Evolutionary conservation across 2,329 filamentous ascomycete genomes (phyloP).

Genomic region (Ophiosphaerella korrae): DNA sequence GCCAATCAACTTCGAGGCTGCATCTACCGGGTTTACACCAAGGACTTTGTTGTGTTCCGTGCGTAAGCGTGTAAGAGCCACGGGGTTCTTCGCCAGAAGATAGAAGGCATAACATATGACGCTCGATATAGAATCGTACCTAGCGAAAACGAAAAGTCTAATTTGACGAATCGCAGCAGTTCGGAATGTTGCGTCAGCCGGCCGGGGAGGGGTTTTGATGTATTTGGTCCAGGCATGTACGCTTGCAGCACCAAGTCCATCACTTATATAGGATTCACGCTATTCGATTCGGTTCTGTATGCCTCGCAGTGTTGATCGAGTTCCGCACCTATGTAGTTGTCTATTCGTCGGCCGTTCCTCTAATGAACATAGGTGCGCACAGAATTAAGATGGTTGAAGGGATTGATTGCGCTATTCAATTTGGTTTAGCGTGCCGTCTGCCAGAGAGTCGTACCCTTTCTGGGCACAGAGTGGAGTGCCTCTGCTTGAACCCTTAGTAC

Average conservation of each 20-base stretch:
- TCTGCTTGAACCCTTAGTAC: background rate
- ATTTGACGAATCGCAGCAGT: constrained; percentile 9
- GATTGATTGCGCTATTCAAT: constrained; percentile 17
- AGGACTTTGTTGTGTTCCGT: constrained; percentile 34
- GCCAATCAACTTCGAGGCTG: constrained; percentile 10
- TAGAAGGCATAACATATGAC: constrained; percentile 31
- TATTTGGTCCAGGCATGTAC: background rate
- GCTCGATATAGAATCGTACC: constrained; percentile 36
- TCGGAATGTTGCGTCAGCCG: constrained; percentile 14
- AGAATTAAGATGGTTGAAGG: constrained; percentile 12
- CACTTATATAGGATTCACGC: constrained; percentile 9
- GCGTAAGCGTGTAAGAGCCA: constrained; percentile 17
- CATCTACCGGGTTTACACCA: constrained; percentile 9
- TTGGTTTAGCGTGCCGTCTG: constrained; percentile 7
- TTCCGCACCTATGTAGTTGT: constrained; percentile 17
- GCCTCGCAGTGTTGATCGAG: constrained; percentile 18
- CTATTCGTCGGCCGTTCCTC: constrained; percentile 16
- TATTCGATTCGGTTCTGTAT: constrained; percentile 2
- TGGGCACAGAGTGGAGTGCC: constrained; percentile 17
- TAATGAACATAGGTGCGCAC: constrained; percentile 9
- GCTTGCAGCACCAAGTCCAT: constrained; percentile 16
- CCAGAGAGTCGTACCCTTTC: constrained; percentile 7
- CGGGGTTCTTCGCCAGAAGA: constrained; percentile 27
- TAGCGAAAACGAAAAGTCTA: constrained; percentile 34
- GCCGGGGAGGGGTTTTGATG: constrained; percentile 19